phyloP scores from a whole-genome alignment of 208 protist species.

The Herpetomonas samuelpessoai region DNA sequence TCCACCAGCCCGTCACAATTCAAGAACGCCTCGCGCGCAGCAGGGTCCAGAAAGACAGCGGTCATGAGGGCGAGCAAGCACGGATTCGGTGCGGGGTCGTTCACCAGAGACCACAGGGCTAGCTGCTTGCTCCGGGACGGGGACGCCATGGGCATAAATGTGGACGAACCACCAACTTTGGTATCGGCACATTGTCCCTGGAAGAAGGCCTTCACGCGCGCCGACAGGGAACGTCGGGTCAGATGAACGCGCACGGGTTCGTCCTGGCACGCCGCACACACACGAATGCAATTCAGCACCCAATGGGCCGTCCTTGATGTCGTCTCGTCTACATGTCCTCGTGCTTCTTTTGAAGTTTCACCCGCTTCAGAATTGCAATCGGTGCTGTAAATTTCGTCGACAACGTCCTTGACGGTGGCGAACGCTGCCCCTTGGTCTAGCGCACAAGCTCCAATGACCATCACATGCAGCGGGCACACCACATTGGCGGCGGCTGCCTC shows the following conservation, averaged over 20 bases:
- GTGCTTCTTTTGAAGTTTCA: too few species aligned
- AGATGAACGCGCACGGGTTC: background rate
- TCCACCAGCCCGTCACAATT: slow-evolving; percentile 7
- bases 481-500: slow-evolving; percentile 7
- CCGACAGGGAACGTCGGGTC: background rate
- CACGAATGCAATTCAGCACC: slow-evolving; percentile 42
- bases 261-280: slow-evolving; percentile 13
- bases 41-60: slow-evolving; percentile 33
- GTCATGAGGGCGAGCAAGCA: slow-evolving; percentile 31
- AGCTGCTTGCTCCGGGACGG: slow-evolving; percentile 58
- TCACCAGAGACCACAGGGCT: slow-evolving; percentile 47
- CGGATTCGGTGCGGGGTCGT: slow-evolving; percentile 23
- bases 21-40: slow-evolving; percentile 11
- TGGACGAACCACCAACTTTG: background rate
- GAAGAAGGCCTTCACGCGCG: background rate
- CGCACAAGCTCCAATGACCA: slow-evolving; percentile 42
- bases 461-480: slow-evolving; percentile 40
- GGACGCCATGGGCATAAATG: slow-evolving; percentile 7
- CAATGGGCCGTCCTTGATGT: slow-evolving; percentile 25
- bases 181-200: slow-evolving; percentile 5
- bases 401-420: slow-evolving; percentile 36
- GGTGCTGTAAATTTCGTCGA: slow-evolving; percentile 23
- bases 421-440: slow-evolving; percentile 54
- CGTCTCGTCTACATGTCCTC: too few species aligned
- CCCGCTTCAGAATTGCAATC: slow-evolving; percentile 1